Evolutionary conservation across 176 grass and related monocot genomes (phyloP).

Genomic region (Triticum monococcum): DNA sequence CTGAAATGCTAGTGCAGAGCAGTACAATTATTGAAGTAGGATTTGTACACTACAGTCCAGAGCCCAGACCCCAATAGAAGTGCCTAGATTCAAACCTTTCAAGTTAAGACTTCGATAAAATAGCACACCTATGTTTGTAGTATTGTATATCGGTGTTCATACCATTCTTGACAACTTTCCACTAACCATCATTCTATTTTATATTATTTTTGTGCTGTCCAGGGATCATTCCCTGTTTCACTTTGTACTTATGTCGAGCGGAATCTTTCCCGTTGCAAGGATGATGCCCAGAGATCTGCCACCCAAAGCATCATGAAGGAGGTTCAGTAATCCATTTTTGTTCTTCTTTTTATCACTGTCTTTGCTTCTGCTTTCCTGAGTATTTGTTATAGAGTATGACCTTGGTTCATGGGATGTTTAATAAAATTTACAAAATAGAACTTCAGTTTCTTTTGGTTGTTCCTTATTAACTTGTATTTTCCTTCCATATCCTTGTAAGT

Average conservation of each 20-base stretch:
- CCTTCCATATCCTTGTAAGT: not conserved
- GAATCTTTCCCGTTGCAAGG: conserved; percentile 79
- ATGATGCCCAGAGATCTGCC: conserved; percentile 71
- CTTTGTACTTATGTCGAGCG: conserved; percentile 76
- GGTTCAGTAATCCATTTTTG: conserved; percentile 41
- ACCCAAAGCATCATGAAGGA: conserved; percentile 70
- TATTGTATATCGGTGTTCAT: not conserved
- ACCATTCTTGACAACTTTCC: not conserved
- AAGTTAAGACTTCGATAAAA: not conserved
- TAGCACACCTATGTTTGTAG: not conserved
- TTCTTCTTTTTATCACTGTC: conserved; percentile 5
- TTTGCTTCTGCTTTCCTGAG: conserved; percentile 2
- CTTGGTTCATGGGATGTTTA: not conserved
- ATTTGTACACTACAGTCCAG: not conserved
- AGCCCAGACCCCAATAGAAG: not conserved
- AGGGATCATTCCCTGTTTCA: conserved; percentile 77
- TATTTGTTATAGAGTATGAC: not conserved
- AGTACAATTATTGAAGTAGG: not conserved
- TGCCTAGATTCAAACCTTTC: not conserved
- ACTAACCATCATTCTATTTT: conserved; percentile 19
- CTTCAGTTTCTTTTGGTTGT: conserved; percentile 23
- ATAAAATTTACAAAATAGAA: not conserved
- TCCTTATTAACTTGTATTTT: conserved; percentile 1
- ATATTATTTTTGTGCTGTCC: conserved; percentile 27
- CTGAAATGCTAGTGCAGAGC: not conserved